Conservation (phyloP, 2,329 filamentous ascomycete species). For the Phyllosticta paracitricarpa region DNA sequence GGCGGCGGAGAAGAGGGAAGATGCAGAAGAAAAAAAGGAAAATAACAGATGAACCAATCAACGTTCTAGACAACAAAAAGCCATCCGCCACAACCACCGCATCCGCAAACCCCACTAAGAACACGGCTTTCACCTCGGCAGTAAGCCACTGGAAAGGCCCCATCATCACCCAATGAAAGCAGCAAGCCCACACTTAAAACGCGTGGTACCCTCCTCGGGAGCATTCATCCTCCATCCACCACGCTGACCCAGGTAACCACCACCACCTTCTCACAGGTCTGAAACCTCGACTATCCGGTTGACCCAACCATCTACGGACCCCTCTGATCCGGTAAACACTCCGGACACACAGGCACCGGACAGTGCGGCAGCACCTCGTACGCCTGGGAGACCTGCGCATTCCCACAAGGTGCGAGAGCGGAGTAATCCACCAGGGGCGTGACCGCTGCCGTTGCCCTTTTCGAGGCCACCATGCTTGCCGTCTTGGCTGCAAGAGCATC, state of each 20-base stretch:
- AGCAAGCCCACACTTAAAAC: no score
- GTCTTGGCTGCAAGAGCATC: background rate
- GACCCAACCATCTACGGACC: background rate
- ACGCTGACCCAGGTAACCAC: no score
- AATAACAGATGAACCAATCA: no score
- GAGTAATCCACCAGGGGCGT: background rate
- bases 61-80: background rate
- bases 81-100: conserved; percentile 1
- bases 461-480: background rate
- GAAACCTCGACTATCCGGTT: background rate
- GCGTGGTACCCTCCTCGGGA: no score
- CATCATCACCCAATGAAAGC: no score
- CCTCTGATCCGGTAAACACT: background rate
- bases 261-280: no score
- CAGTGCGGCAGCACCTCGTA: conserved; percentile 4
- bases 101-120: background rate
- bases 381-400: background rate
- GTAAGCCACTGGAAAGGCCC: background rate
- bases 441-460: background rate
- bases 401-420: background rate
- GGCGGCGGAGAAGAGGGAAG: no score
- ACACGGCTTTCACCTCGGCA: background rate
- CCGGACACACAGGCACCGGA: background rate
- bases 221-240: no score
- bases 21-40: no score